These are phyloP conservation scores for Trichoderma sp. DNA, from an alignment of 2,329 filamentous ascomycete species.

Conservation along the genomic window DNA sequence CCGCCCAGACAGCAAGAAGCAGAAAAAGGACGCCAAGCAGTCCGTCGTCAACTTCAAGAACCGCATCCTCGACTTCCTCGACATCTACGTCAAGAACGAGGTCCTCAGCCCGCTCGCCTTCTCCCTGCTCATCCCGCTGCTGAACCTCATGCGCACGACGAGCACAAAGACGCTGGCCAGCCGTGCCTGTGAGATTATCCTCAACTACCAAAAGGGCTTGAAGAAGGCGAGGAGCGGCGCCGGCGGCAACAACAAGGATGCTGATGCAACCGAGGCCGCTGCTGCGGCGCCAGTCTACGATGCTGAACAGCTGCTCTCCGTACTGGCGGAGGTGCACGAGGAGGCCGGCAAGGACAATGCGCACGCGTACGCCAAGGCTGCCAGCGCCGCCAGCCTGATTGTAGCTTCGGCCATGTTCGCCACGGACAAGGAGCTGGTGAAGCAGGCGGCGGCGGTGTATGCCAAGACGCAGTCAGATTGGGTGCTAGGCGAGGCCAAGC, in stretches of 20 bases:
- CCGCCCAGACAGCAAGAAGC: constrained; percentile 70
- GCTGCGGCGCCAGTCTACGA: background rate
- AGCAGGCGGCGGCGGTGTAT: constrained; percentile 64
- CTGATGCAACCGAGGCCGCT: background rate
- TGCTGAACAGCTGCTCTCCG: constrained; percentile 52
- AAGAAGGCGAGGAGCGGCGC: constrained; percentile 53
- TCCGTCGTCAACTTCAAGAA: constrained; percentile 94
- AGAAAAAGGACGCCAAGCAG: constrained; percentile 84
- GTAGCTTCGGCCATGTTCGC: constrained; percentile 63
- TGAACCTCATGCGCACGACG: constrained; percentile 76
- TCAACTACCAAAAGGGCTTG: constrained; percentile 68
- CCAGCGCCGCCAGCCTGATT: constrained; percentile 71
- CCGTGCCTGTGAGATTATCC: constrained; percentile 72
- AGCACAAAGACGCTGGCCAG: constrained; percentile 73
- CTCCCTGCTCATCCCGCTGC: constrained; percentile 70
- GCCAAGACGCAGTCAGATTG: constrained; percentile 59
- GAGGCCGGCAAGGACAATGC: constrained; percentile 66
- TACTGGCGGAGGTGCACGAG: constrained; percentile 68
- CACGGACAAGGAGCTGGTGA: constrained; percentile 54
- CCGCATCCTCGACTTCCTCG: constrained; percentile 83
- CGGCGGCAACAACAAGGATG: constrained; percentile 32
- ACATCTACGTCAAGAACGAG: constrained; percentile 81
- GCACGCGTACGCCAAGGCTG: constrained; percentile 71
- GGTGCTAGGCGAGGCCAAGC: constrained; percentile 58
- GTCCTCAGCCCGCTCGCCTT: constrained; percentile 67